Percentiles rank a stretch among this genome's conserved stretches.
These are phyloP conservation scores for Fusarium sororula DNA, from an alignment of 2,329 filamentous ascomycete genomes.

Conservation along the genomic window DNA sequence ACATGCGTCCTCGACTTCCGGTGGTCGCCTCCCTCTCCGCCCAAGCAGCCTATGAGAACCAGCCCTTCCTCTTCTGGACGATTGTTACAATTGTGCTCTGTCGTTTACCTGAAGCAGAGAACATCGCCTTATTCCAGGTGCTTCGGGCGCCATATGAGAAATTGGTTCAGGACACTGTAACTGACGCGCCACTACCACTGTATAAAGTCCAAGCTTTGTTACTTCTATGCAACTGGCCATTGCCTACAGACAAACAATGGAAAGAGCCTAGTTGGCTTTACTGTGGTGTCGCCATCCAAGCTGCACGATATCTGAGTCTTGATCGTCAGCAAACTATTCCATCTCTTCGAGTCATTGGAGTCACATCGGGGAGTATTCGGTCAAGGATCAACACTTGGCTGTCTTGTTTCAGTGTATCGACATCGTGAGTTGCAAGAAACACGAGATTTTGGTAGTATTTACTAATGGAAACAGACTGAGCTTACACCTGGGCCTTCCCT, in stretches of 20 bases:
- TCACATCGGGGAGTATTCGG: slow-evolving; percentile 7
- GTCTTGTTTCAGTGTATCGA: slow-evolving; percentile 19
- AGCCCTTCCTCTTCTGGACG: slow-evolving; percentile 34
- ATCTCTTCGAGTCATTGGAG: slow-evolving; percentile 9
- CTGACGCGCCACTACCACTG: slow-evolving; percentile 20
- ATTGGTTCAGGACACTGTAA: slow-evolving; percentile 13
- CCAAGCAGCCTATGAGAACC: background rate
- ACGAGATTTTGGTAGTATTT: accelerated
- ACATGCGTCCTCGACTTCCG: slow-evolving; percentile 29
- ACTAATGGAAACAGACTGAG: background rate
- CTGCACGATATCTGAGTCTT: slow-evolving; percentile 27
- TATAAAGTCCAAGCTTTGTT: slow-evolving; percentile 30
- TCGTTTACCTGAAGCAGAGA: background rate
- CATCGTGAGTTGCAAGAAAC: slow-evolving; percentile 1
- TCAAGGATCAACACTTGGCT: slow-evolving; percentile 32
- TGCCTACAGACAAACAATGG: slow-evolving; percentile 13
- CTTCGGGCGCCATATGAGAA: slow-evolving; percentile 4
- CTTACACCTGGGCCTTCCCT: slow-evolving; percentile 20
- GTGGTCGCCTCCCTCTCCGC: slow-evolving; percentile 12
- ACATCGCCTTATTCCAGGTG: background rate
- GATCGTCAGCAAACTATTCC: slow-evolving; percentile 29
- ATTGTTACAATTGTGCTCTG: slow-evolving; percentile 19
- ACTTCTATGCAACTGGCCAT: slow-evolving; percentile 25
- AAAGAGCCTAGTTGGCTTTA: slow-evolving; percentile 28
- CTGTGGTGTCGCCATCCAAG: slow-evolving; percentile 29